Base-by-base conservation (phyloP, 192 early-diverging fungal species). In the Coemansia sp. region DNA sequence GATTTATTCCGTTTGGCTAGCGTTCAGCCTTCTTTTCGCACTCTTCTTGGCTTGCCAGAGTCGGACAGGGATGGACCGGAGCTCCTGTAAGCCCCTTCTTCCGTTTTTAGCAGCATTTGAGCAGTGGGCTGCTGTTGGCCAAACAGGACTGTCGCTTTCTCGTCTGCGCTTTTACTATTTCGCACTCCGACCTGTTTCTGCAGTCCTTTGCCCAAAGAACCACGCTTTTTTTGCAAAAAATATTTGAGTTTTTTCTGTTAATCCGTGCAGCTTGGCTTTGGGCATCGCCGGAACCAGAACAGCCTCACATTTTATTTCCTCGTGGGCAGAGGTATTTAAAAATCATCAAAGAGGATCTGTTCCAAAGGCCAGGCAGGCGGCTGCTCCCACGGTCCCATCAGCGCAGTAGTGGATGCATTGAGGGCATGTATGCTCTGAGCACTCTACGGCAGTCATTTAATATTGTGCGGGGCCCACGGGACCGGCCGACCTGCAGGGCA, bases 311-410 rank as follows among this genome's bases (percentile, higher is more conserved):
- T 31, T 31, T 31, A 31, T 31, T 31, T 26, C 25, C 31, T 6
- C 31, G 31, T 52, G 28, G 28, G 28, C 15, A 55, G 28, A 55
- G 53, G 28, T 26, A 55, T 55, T 26, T 17, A 12, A 12, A 12
- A 12, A 12, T 21, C 1, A 15, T 18, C n/a, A n/a, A 47, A 47
- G 46, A 20, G 46, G 46, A 20, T 20, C 46, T 17, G 46, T 48
- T 48, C 46, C 18, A n/a, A 17, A 12, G 42, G 14, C 42, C 46
- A 4, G 25, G 25, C 18, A 5, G 7, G 56, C n/a, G 15, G 37
- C 40, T 47, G 58, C 59, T 61, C 47, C 59, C 59, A 61, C 59
- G 59, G 59, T 61, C 59, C 59, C 47, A 61, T 50, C 44, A 20
- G 59, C 47, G 59, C 59, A 61, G 59, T 61, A 61, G 59, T 8